These are phyloP conservation scores for Lithocarpus polystachyus DNA, from an alignment of 306 rosid genomes.

Conservation along the genomic window DNA sequence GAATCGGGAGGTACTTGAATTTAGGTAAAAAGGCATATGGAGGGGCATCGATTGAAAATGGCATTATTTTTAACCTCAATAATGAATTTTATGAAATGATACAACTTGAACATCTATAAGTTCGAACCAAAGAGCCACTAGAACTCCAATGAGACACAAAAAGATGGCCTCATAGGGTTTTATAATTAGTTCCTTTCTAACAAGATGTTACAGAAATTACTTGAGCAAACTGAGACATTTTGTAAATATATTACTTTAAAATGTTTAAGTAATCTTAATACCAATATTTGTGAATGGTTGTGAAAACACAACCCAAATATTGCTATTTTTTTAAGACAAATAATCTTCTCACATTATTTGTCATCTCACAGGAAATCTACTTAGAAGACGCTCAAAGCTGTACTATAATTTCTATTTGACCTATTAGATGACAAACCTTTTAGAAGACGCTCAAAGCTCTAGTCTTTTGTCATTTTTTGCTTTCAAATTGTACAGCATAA, in stretches of 20 bases:
- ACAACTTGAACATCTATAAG: background rate
- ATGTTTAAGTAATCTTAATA: background rate
- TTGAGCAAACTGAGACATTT: background rate
- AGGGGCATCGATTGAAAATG: background rate
- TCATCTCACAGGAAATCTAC: background rate
- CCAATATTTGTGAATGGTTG: background rate
- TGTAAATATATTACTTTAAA: background rate
- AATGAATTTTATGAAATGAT: background rate
- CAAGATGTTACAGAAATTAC: background rate
- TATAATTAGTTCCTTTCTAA: background rate
- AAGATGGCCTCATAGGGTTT: background rate
- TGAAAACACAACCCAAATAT: background rate
- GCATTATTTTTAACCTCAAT: background rate
- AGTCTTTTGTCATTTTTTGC: background rate
- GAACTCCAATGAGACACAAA: background rate
- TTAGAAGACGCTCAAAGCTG: background rate
- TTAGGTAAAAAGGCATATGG: conserved; percentile 10
- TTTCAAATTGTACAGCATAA: background rate
- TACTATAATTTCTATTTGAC: background rate
- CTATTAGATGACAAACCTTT: background rate
- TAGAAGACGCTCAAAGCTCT: background rate
- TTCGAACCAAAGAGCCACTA: background rate
- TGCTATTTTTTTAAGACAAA: background rate
- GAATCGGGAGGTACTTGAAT: conserved; percentile 28
- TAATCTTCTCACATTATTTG: too few relatives aligned